These are phyloP conservation scores for Pseudogymnoascus sp. DNA, from an alignment of 2,329 filamentous ascomycete species.

Conservation along the genomic window DNA sequence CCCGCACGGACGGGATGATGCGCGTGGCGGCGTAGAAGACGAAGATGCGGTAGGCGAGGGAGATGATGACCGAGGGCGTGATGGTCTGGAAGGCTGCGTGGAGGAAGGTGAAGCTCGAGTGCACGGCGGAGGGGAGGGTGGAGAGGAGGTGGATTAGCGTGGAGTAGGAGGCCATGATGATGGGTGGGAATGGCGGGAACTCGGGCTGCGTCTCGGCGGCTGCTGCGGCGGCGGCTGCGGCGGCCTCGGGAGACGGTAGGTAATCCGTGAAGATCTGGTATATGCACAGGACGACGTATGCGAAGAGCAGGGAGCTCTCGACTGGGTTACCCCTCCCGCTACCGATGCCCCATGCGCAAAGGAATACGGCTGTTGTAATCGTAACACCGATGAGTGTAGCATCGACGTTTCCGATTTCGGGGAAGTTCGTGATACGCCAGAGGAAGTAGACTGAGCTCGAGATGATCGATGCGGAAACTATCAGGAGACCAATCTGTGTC, in stretches of 20 bases:
- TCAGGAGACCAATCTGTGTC: constrained; percentile 71
- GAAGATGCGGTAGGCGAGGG: constrained; percentile 83
- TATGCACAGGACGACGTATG: constrained; percentile 95
- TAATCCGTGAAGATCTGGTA: constrained; percentile 99
- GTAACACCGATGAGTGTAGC: constrained; percentile 87
- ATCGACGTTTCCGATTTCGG: constrained; percentile 85
- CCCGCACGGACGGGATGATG: constrained; percentile 88
- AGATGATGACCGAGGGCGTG: constrained; percentile 91
- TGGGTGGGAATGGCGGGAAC: constrained; percentile 89
- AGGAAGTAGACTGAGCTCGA: constrained; percentile 93
- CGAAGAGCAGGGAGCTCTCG: constrained; percentile 89
- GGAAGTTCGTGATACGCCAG: constrained; percentile 89
- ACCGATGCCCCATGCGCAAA: constrained; percentile 88
- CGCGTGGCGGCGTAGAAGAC: constrained; percentile 93
- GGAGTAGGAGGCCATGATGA: constrained; percentile 97
- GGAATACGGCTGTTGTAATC: constrained; percentile 84
- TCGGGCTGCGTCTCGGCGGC: constrained; percentile 56
- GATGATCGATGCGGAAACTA: constrained; percentile 82
- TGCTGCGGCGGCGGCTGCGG: constrained; percentile 43
- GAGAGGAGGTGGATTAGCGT: constrained; percentile 79
- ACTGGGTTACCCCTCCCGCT: constrained; percentile 91
- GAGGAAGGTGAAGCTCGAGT: constrained; percentile 76
- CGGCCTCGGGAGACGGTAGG: constrained; percentile 63
- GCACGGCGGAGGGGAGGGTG: constrained; percentile 72
- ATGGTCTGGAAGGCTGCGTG: constrained; percentile 91